A percentile compares a stretch with the other conserved stretches of the same genome.
These are phyloP conservation scores for Fusarium neocosmosporiellum DNA, from an alignment of 2,329 filamentous ascomycete species.

Conservation along the genomic window DNA sequence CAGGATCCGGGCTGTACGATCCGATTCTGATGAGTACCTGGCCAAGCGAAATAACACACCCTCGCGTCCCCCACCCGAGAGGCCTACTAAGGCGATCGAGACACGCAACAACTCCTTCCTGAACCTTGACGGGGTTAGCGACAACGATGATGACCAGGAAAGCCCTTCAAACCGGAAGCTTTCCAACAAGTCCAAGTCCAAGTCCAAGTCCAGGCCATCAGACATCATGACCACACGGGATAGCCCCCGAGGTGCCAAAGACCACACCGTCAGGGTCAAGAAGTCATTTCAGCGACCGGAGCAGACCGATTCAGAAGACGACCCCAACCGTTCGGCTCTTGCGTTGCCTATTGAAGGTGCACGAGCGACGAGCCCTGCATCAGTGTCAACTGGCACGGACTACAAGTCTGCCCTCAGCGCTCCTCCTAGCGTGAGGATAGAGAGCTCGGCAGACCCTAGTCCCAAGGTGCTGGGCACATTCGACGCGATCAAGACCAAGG, in stretches of 20 bases:
- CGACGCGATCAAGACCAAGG: constrained; percentile 51
- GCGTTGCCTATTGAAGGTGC: constrained; percentile 57
- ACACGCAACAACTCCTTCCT: constrained; percentile 62
- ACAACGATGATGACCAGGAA: constrained; percentile 55
- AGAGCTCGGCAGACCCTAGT: constrained; percentile 53
- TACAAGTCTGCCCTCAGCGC: constrained; percentile 57
- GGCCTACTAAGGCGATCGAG: constrained; percentile 43
- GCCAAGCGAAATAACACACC: constrained; percentile 48
- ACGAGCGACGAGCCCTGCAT: constrained; percentile 48
- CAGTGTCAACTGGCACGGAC: constrained; percentile 52
- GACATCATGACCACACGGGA: constrained; percentile 16
- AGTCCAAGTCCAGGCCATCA: constrained; percentile 17
- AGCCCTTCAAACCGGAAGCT: constrained; percentile 20
- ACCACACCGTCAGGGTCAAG: constrained; percentile 45
- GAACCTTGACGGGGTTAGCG: constrained; percentile 60
- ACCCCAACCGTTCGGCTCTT: constrained; percentile 49
- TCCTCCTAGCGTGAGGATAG: constrained; percentile 58
- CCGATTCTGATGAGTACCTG: constrained; percentile 52
- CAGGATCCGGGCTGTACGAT: constrained; percentile 73
- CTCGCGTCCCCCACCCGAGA: constrained; percentile 48
- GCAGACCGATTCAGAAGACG: constrained; percentile 49
- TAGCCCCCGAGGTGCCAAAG: constrained; percentile 27
- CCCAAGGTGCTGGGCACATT: constrained; percentile 49
- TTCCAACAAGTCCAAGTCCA: constrained; percentile 21
- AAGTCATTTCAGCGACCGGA: constrained; percentile 42